Conservation (phyloP, 345 rosid species). For the Hypericum androsaemum region DNA sequence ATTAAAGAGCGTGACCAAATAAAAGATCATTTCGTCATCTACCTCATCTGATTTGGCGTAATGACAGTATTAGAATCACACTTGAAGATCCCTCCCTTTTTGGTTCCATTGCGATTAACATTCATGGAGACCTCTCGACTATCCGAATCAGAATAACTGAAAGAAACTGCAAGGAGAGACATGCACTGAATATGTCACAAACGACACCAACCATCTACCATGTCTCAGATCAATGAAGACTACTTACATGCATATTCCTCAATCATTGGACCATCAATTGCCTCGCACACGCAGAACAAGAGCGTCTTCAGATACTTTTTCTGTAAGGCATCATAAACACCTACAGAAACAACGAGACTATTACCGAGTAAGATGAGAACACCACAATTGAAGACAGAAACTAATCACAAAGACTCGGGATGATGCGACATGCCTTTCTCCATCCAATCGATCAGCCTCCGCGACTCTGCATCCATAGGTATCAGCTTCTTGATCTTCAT, state of each 20-base stretch:
- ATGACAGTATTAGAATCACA: conserved; percentile 59
- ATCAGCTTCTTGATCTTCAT: conserved; percentile 95
- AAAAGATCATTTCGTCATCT: background rate
- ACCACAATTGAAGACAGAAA: too few relatives aligned
- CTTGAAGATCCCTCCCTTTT: conserved; percentile 58
- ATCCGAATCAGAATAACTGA: conserved; percentile 71
- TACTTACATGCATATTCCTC: conserved; percentile 80
- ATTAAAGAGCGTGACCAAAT: background rate
- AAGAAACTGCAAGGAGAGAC: conserved; percentile 64
- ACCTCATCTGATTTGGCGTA: conserved; percentile 96
- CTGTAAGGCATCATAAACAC: conserved; percentile 90
- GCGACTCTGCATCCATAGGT: conserved; percentile 94
- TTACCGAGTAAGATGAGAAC: too few relatives aligned
- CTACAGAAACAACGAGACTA: conserved; percentile 20
- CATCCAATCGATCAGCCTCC: conserved; percentile 97
- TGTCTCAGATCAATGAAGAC: conserved; percentile 1
- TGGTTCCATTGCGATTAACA: conserved; percentile 68
- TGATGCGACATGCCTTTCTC: conserved; percentile 61
- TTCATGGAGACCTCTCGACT: conserved; percentile 82
- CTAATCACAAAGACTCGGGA: too few relatives aligned
- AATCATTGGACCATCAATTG: conserved; percentile 69
- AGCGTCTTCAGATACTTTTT: conserved; percentile 83
- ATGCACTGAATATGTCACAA: background rate
- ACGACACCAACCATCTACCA: too few relatives aligned
- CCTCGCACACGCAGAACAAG: conserved; percentile 75